Evolutionary conservation across 2,329 filamentous ascomycete genomes (phyloP), one percentile per base, ranked within the genome.

Genomic region (Dactylella cylindrospora): DNA sequence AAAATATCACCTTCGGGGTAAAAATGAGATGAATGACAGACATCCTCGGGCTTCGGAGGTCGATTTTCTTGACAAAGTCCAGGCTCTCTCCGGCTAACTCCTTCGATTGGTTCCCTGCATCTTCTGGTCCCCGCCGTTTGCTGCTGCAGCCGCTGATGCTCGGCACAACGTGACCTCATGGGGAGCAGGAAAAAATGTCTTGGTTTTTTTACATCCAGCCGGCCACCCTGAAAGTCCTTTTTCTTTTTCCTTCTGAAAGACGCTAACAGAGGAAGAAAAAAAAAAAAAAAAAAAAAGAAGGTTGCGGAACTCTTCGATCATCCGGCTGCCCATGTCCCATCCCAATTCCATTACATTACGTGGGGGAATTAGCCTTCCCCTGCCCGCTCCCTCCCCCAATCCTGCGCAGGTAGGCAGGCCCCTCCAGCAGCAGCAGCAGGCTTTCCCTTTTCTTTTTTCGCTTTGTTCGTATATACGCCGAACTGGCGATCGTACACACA

Each of bases 261-360:
- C 75, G 76, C 68, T 73, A 75, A 70, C 74, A 74, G 15, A 33
- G 49, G 36, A 59, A 35, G 36, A 38, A 39, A 45, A 45, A 43
- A 40, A 31, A 38, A 45, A 54, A 51, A 36, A 40, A 36, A 62
- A 35, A 61, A 33, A 59, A 53, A 51, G 41, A 61, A 61, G 25
- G 55, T 40, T 61, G 47, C 47, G 55, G 55, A 61, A 61, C 55
- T 61, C 47, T 61, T 61, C 22, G 7, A 26, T 35, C 26, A 3
- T 41, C 13, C 38, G 17, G 13, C 26, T 5, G 38, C 38, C 17
- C 26, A n/a, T n/a, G n/a, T n/a, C n/a, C n/a, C n/a, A n/a, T n/a
- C n/a, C n/a, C n/a, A n/a, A n/a, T n/a, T n/a, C n/a, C n/a, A n/a
- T n/a, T n/a, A 41, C 64, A 61, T 66, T 49, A 54, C 53, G 67